These are phyloP conservation scores for Mycena pura DNA, from an alignment of 768 basidiomycete species.

Conservation along the genomic window DNA sequence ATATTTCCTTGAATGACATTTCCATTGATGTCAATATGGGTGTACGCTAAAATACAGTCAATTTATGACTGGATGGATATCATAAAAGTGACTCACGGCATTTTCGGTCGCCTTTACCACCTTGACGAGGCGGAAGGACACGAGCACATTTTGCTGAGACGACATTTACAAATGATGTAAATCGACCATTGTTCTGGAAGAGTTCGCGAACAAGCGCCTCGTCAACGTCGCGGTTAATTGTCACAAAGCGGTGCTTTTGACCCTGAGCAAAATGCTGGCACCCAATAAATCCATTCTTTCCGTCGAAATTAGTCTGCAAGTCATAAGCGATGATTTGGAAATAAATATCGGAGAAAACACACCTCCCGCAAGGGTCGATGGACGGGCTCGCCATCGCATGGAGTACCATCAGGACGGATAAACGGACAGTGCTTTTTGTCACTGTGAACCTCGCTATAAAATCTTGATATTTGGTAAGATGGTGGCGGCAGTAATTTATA, in stretches of 20 bases:
- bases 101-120: background rate
- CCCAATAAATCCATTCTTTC: constrained; percentile 18
- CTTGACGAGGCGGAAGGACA: constrained; percentile 2
- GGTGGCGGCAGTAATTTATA: too few species aligned
- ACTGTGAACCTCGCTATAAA: too few species aligned
- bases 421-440: too few species aligned
- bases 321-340: too few species aligned
- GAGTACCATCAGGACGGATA: too few species aligned
- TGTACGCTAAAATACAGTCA: constrained; percentile 12
- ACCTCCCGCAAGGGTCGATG: too few species aligned
- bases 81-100: constrained; percentile 2
- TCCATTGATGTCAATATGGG: constrained; percentile 7
- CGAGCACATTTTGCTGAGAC: background rate
- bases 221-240: constrained; percentile 13
- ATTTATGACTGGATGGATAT: background rate
- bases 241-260: constrained; percentile 1
- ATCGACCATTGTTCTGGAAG: constrained; percentile 9
- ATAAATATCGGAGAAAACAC: too few species aligned
- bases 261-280: background rate
- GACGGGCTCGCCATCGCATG: too few species aligned
- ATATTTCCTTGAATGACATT: constrained; percentile 17
- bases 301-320: constrained; percentile 8
- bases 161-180: background rate
- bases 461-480: too few species aligned
- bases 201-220: constrained; percentile 10